A percentile compares a stretch with the other conserved stretches of the same genome.
Conservation (phyloP, 805 yeast species). For the Metschnikowia henanensis region DNA sequence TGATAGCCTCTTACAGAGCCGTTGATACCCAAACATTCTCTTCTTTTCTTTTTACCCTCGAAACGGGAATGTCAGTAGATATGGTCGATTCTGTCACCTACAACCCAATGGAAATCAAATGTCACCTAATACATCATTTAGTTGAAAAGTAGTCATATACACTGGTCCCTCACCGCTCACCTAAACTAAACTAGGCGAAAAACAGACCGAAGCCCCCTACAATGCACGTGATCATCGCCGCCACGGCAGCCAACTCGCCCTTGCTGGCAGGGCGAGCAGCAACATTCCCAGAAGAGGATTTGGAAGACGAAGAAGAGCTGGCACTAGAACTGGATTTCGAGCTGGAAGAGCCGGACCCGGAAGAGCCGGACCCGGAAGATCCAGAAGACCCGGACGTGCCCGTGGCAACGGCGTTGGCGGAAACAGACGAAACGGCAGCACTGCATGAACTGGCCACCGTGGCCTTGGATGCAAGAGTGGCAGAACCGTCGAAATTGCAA, state of each 20-base stretch:
- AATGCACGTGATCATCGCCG: constrained; percentile 36
- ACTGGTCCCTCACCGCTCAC: not conserved
- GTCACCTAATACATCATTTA: too few species aligned
- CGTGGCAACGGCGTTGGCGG: constrained; percentile 17
- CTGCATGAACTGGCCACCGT: constrained; percentile 32
- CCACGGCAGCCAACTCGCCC: constrained; percentile 33
- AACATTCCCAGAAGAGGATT: constrained; percentile 21
- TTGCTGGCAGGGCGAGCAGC: constrained; percentile 27
- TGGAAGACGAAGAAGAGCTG: constrained; percentile 20
- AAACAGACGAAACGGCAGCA: constrained; percentile 20
- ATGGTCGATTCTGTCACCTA: too few species aligned
- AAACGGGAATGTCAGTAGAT: too few species aligned
- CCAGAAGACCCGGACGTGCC: constrained; percentile 14
- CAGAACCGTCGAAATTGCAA: constrained; percentile 46
- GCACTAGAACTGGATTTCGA: constrained; percentile 23
- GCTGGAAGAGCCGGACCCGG: constrained; percentile 23
- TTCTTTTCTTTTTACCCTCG: too few species aligned
- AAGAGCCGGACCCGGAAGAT: constrained; percentile 24
- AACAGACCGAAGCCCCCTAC: constrained; percentile 46
- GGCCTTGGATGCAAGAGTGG: constrained; percentile 40
- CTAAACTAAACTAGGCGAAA: constrained; percentile 21
- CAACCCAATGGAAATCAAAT: too few species aligned
- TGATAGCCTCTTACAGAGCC: too few species aligned
- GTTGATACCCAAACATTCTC: too few species aligned
- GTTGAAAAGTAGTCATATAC: too few species aligned